These are phyloP conservation scores for Biancaea sappan DNA, from an alignment of 306 rosid species.

Conservation along the genomic window DNA sequence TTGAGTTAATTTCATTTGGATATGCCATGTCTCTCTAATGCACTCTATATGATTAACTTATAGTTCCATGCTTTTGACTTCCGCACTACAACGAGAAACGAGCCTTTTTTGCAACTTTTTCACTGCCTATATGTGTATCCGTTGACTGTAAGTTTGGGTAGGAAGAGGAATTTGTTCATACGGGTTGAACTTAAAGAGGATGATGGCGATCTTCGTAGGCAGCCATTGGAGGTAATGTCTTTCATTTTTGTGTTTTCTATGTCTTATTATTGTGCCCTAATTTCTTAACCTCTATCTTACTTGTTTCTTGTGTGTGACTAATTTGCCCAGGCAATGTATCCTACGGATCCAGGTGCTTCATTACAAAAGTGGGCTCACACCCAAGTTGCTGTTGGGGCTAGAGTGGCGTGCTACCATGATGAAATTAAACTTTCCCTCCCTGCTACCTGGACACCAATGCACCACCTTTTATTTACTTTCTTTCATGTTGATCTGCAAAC, in stretches of 20 bases:
- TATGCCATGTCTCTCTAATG: constrained; percentile 36
- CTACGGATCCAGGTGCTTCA: constrained; percentile 71
- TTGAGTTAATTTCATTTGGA: constrained; percentile 26
- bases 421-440: constrained; percentile 96
- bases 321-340: constrained; percentile 77
- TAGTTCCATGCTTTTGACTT: constrained; percentile 99
- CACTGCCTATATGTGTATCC: constrained; percentile 96
- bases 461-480: constrained; percentile 88
- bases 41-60: constrained; percentile 39
- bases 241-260: constrained; percentile 10
- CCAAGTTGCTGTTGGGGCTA: constrained; percentile 90
- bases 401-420: constrained; percentile 82
- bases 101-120: constrained; percentile 98
- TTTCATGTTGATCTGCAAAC: constrained; percentile 94
- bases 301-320: constrained; percentile 31
- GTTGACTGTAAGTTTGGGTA: constrained; percentile 86
- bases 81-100: constrained; percentile 92
- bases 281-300: constrained; percentile 25
- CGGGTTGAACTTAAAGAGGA: constrained; percentile 91
- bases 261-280: constrained; percentile 8
- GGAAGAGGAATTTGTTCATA: constrained; percentile 93
- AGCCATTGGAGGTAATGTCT: constrained; percentile 80
- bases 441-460: constrained; percentile 90
- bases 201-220: constrained; percentile 84
- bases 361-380: constrained; percentile 85